Evolutionary conservation across 1,139 yeast species (phyloP), one percentile per base, ranked within the genome.

Genomic region (Suhomyces ambrosiae): DNA sequence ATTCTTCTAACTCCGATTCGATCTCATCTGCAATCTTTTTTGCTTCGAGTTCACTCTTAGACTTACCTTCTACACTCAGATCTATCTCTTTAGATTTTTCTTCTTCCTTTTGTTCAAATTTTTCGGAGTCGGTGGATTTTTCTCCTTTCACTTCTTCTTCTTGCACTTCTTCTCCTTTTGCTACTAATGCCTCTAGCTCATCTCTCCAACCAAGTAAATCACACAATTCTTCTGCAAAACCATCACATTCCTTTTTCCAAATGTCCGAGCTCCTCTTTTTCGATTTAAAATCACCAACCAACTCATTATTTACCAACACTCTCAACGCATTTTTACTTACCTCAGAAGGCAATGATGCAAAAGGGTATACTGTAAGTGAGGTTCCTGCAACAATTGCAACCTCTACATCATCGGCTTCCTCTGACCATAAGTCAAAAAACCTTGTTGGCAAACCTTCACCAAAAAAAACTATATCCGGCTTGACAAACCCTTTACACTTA

Each of bases 381-480:
- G 97, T 89, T 1, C 98, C 98, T 0, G 96, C 96, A 2, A 92
- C 88, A 18, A 90, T 78, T 0, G 88, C 90, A 18, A 90, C 58
- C 47, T 84, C 89, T n/a, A 85, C 75, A 0, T 68, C 65, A 3
- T 64, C 65, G 4, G 64, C 45, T 51, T 88, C 96, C 12, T 74
- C 68, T 3, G 82, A 87, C 82, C 90, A 85, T 23, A 56, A 48
- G 2, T 76, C 77, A 58, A 85, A 89, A 53, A 89, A 86, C 40
- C 67, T 64, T 1, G 50, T 52, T 0, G 97, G 97, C 15, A 90
- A 66, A 0, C 82, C 76, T 60, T 90, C 97, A 1, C 97, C 97
- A 63, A 89, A 90, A 53, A 90, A 90, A 0, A 87, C 95, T 47
- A 90, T 92, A 52, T 87, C 94, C 0, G 97, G 98, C 54, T 90